phyloP scores from a whole-genome alignment of 2,329 filamentous ascomycete species.

The Davidsoniella eucalypti region DNA sequence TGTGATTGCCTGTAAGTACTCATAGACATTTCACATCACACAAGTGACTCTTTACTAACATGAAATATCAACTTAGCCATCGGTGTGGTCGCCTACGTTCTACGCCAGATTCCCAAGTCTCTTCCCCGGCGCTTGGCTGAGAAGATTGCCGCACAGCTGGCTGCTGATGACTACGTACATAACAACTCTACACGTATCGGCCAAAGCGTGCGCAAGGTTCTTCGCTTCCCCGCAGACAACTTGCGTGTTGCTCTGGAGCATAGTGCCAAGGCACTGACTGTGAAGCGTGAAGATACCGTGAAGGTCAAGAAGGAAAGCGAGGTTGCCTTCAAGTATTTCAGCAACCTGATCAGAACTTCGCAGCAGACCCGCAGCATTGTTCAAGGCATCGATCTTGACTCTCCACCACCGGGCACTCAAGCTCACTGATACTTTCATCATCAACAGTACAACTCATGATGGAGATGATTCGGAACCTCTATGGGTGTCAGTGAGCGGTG shows the following conservation, averaged over 20 bases:
- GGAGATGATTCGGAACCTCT: background rate
- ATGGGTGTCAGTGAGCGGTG: too few species aligned
- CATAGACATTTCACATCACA: background rate
- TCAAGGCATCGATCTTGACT: slow-evolving; percentile 37
- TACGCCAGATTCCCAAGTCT: slow-evolving; percentile 76
- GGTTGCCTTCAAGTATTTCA: slow-evolving; percentile 77
- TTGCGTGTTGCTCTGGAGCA: slow-evolving; percentile 70
- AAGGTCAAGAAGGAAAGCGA: slow-evolving; percentile 74
- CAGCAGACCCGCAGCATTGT: slow-evolving; percentile 33
- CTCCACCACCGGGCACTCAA: slow-evolving; percentile 25
- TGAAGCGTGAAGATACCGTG: slow-evolving; percentile 63
- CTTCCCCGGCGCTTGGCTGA: slow-evolving; percentile 69
- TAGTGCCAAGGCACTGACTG: slow-evolving; percentile 67
- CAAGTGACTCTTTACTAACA: slow-evolving; percentile 11
- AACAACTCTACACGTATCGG: slow-evolving; percentile 73
- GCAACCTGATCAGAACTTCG: slow-evolving; percentile 59
- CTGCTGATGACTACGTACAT: slow-evolving; percentile 82
- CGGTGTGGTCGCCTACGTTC: slow-evolving; percentile 61
- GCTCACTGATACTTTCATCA: background rate
- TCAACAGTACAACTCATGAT: too few species aligned
- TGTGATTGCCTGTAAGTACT: slow-evolving; percentile 55
- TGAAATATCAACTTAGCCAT: slow-evolving; percentile 36
- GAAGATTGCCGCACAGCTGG: slow-evolving; percentile 70
- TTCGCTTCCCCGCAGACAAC: slow-evolving; percentile 74
- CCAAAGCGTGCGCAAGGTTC: slow-evolving; percentile 69